Base-by-base conservation (phyloP, 495 filamentous ascomycete genomes). In the Xylaria intraflava region DNA sequence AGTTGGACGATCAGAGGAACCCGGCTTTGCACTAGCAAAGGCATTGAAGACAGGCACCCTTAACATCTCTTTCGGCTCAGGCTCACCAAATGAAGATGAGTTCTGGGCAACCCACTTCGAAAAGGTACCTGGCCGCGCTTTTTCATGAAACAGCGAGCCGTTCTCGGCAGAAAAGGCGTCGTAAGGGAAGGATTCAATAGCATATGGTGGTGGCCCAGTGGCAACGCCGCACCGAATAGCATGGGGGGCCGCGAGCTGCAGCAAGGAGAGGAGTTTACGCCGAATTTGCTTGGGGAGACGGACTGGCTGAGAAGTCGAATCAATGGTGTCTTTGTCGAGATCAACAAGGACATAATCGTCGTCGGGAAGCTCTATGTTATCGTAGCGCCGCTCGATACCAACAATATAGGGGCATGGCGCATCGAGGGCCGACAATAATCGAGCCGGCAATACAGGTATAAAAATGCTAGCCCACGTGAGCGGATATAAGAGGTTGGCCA, bases 331-430 rank as follows among this genome's bases (percentile, higher is more conserved):
- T 62, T 85, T 80, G 71, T 98, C 93, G 35, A 98, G 76, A 68
- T 98, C 93, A 36, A 96, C 90, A 29, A 96, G 71, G 16, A 96
- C 90, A 65, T 92, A 96, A 64, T 97, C 93, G 60, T 97, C 93
- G n/a, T 95, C 88, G 0, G 93, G 93, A 30, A 96, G 78, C 53
- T 94, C 88, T 46, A 94, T 82, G 57, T 86, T 86, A 57, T 96
- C 93, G 69, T 96, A 98, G 36, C 93, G 82, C 48, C 89, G 79
- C 68, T 98, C 93, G 35, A 98, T 88, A 40, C 93, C 93, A 17
- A 96, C 88, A 53, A 98, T 96, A 62, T 96, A 98, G 0, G 93
- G 93, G 57, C 93, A 97, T 16, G 93, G 93, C 1, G 93, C 93
- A 62, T 97, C 92, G 17, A 97, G 76, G 7, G 89, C 90, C 50